These are phyloP conservation scores for Cladosporium sphaerospermum DNA, from an alignment of 2,329 filamentous ascomycete genomes.

Conservation along the genomic window DNA sequence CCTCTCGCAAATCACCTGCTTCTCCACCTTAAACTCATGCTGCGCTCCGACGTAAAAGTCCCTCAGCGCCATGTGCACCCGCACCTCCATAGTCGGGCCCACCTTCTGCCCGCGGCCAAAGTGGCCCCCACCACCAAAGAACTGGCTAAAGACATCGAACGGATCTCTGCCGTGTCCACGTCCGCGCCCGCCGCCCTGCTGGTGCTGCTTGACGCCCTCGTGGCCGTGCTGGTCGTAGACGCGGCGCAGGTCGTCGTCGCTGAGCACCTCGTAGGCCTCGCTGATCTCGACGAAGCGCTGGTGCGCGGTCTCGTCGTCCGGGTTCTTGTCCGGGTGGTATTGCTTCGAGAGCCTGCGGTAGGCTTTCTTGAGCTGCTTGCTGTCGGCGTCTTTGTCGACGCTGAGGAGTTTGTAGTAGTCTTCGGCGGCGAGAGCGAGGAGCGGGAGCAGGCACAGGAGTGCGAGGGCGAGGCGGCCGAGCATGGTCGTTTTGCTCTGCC, in stretches of 20 bases:
- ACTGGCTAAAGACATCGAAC: constrained; percentile 92
- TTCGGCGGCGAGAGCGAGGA: constrained; percentile 45
- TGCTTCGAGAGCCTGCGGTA: constrained; percentile 92
- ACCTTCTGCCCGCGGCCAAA: constrained; percentile 71
- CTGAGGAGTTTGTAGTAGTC: constrained; percentile 84
- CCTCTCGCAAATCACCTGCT: constrained; percentile 88
- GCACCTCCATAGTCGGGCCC: constrained; percentile 84
- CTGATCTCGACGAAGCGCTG: constrained; percentile 91
- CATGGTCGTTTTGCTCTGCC: constrained; percentile 29
- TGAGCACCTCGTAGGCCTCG: constrained; percentile 91
- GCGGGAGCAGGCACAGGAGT: constrained; percentile 37
- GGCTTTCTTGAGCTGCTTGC: constrained; percentile 86
- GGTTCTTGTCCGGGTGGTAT: constrained; percentile 96
- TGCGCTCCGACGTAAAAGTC: constrained; percentile 90
- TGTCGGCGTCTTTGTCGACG: constrained; percentile 69
- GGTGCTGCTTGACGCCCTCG: constrained; percentile 78
- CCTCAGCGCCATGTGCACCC: constrained; percentile 68
- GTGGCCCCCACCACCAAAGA: constrained; percentile 89
- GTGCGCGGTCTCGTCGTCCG: constrained; percentile 71
- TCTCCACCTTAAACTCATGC: constrained; percentile 84
- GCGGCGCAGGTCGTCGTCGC: constrained; percentile 68
- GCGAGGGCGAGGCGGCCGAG: constrained; percentile 38
- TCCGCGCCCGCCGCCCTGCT: constrained; percentile 60
- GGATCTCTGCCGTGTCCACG: constrained; percentile 63
- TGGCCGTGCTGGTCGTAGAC: constrained; percentile 95